phyloP scores from a whole-genome alignment of 768 basidiomycete species.

The Gautieria morchelliformis region DNA sequence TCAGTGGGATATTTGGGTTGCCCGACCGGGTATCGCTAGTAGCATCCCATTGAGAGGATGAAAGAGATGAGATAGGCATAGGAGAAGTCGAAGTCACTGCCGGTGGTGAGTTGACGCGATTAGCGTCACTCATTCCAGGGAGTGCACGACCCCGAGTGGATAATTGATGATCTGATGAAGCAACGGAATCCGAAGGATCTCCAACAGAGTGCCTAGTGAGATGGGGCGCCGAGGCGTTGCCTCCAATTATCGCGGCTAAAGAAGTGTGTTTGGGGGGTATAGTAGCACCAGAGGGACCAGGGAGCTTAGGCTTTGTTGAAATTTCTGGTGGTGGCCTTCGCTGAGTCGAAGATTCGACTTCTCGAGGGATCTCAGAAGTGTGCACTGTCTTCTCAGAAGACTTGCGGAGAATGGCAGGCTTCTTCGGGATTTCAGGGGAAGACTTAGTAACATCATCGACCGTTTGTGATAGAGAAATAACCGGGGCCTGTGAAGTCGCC shows the following conservation, averaged over 20 bases:
- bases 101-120: conserved; percentile 15
- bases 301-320: background rate
- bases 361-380: background rate
- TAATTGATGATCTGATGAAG: background rate
- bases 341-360: background rate
- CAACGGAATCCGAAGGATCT: background rate
- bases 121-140: background rate
- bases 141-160: background rate
- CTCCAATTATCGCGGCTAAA: conserved; percentile 5
- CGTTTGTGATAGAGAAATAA: background rate
- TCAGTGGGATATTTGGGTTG: conserved; percentile 16
- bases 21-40: background rate
- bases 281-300: background rate
- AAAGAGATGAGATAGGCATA: conserved; percentile 10
- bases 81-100: conserved; percentile 14
- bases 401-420: background rate
- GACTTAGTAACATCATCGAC: background rate
- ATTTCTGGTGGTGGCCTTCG: background rate
- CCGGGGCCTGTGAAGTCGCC: background rate
- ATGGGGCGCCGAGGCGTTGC: background rate
- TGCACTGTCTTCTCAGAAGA: background rate
- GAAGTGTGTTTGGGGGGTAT: background rate
- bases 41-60: background rate
- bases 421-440: background rate
- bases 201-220: background rate